Conservation (phyloP, 495 filamentous ascomycete species). For the Penicillium egyptiacum region DNA sequence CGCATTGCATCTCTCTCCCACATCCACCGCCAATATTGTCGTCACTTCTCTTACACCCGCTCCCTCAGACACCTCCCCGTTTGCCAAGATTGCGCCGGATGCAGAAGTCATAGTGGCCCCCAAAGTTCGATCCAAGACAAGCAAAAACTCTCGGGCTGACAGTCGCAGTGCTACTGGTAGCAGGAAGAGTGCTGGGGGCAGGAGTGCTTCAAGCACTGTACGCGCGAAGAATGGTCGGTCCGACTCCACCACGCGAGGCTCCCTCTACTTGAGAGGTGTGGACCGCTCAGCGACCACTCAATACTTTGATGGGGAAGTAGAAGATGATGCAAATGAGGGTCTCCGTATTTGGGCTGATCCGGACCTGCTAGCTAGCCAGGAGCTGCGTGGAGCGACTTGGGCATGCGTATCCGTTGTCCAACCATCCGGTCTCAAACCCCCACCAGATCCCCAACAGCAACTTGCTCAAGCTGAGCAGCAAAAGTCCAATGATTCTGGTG, state of each 20-base stretch:
- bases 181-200: conserved; percentile 69
- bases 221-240: conserved; percentile 57
- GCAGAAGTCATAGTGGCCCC: conserved; percentile 96
- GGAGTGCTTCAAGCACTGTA: conserved; percentile 68
- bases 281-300: conserved; percentile 64
- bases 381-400: conserved; percentile 70
- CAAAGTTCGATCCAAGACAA: conserved; percentile 67
- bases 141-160: conserved; percentile 53
- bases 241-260: conserved; percentile 58
- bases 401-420: conserved; percentile 75
- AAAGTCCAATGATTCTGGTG: conserved; percentile 54
- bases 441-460: conserved; percentile 71
- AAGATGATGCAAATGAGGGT: conserved; percentile 54
- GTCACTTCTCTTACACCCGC: conserved; percentile 75
- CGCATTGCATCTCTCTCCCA: conserved; percentile 89
- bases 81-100: conserved; percentile 89
- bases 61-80: conserved; percentile 65
- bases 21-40: conserved; percentile 89
- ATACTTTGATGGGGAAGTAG: conserved; percentile 66
- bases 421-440: conserved; percentile 73
- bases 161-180: conserved; percentile 70
- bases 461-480: conserved; percentile 57
- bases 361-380: conserved; percentile 64
- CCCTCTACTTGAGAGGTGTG: conserved; percentile 75
- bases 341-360: conserved; percentile 82